Percentiles rank a stretch among this genome's conserved stretches.
phyloP scores from a whole-genome alignment of 768 basidiomycete genomes.

The Tricholoma saponaceum region DNA sequence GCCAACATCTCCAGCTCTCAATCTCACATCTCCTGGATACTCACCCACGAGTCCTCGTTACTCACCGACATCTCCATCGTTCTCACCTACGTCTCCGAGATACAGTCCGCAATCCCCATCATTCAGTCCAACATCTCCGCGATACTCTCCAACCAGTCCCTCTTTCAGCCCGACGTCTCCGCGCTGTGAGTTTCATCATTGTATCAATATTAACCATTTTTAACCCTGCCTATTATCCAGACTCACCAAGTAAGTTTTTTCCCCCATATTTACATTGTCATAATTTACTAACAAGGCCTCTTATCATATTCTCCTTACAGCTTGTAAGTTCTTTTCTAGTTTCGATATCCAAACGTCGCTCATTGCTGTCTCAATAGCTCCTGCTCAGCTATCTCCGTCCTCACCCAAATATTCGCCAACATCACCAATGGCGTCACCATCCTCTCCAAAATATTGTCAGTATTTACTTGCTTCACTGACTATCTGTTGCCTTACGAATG shows the following conservation, averaged over 20 bases:
- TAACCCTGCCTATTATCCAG: slow-evolving; percentile 33
- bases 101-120: slow-evolving; percentile 90
- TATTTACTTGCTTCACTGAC: slow-evolving; percentile 8
- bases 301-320: slow-evolving; percentile 27
- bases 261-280: not conserved
- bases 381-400: slow-evolving; percentile 80
- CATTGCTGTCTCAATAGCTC: slow-evolving; percentile 42
- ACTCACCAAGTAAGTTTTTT: slow-evolving; percentile 71
- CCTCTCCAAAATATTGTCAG: slow-evolving; percentile 91
- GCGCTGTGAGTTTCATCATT: slow-evolving; percentile 53
- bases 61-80: slow-evolving; percentile 80
- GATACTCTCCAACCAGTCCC: slow-evolving; percentile 86
- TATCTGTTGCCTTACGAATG: slow-evolving; percentile 10
- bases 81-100: slow-evolving; percentile 80
- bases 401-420: slow-evolving; percentile 94
- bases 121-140: slow-evolving; percentile 86
- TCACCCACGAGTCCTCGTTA: slow-evolving; percentile 86
- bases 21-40: slow-evolving; percentile 78
- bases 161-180: slow-evolving; percentile 95
- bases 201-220: slow-evolving; percentile 1
- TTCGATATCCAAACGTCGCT: not conserved
- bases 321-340: slow-evolving; percentile 48
- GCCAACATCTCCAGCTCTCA: slow-evolving; percentile 81
- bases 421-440: slow-evolving; percentile 83
- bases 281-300: slow-evolving; percentile 20